phyloP scores from a whole-genome alignment of 1,284 basidiomycete genomes.

The Neonothopanus nambi region DNA sequence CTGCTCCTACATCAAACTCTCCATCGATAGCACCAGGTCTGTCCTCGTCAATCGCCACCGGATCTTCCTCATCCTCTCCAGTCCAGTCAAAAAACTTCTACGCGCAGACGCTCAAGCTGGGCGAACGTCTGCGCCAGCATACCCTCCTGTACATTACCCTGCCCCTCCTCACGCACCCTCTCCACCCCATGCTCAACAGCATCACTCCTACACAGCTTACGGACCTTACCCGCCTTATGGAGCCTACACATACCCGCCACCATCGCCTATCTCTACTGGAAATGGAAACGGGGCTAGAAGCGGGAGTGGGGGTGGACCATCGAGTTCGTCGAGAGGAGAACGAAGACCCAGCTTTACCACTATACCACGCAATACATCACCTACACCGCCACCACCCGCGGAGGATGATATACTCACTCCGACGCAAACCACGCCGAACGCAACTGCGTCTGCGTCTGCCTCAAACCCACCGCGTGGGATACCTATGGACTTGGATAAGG shows the following conservation, averaged over 20 bases:
- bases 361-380: too few species aligned
- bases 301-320: too few species aligned
- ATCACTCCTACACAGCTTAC: background rate
- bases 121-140: slow-evolving; percentile 49
- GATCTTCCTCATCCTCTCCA: background rate
- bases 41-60: slow-evolving; percentile 11
- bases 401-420: too few species aligned
- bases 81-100: slow-evolving; percentile 48
- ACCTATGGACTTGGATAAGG: too few species aligned
- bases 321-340: too few species aligned
- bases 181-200: background rate
- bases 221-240: background rate
- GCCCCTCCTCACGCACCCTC: background rate
- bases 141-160: background rate
- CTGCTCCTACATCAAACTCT: background rate
- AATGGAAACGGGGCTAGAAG: too few species aligned
- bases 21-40: background rate
- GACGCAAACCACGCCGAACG: too few species aligned
- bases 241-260: background rate
- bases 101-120: slow-evolving; percentile 53
- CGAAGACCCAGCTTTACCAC: too few species aligned
- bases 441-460: too few species aligned
- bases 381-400: too few species aligned
- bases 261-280: too few species aligned
- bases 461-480: too few species aligned